These are phyloP conservation scores for Pyrenochaeta sp. DNA, from an alignment of 2,329 filamentous ascomycete genomes.

Conservation along the genomic window DNA sequence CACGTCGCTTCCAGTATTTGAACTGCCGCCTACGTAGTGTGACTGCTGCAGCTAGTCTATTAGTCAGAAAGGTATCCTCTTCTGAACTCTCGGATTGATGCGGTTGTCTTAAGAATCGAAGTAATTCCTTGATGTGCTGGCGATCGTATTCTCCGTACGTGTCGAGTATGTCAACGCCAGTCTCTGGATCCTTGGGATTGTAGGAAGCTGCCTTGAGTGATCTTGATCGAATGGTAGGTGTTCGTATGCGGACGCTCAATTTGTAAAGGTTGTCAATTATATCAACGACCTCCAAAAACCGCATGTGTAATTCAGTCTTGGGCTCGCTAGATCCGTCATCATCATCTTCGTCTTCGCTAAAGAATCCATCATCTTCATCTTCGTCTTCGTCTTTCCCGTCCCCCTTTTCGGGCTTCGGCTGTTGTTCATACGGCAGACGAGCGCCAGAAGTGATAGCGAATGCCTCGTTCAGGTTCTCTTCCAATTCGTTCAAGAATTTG, in stretches of 20 bases:
- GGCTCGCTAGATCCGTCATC: conserved; percentile 27
- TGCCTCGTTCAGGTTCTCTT: conserved; percentile 38
- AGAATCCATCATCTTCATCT: conserved; percentile 36
- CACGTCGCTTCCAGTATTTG: conserved; percentile 47
- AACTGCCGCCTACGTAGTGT: conserved; percentile 47
- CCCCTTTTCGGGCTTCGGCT: conserved; percentile 18
- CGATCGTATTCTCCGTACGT: conserved; percentile 42
- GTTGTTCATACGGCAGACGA: conserved; percentile 45
- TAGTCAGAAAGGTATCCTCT: conserved; percentile 30
- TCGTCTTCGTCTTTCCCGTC: conserved; percentile 28
- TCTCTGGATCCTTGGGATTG: conserved; percentile 44
- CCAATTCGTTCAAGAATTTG: conserved; percentile 43
- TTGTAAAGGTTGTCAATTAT: conserved; percentile 49
- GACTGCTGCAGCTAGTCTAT: conserved; percentile 37
- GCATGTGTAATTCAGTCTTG: conserved; percentile 42
- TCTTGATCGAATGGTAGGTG: conserved; percentile 41
- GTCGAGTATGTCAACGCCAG: conserved; percentile 42
- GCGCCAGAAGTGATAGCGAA: conserved; percentile 33
- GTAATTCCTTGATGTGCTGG: conserved; percentile 38
- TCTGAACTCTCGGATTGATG: conserved; percentile 9
- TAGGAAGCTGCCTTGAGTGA: conserved; percentile 47
- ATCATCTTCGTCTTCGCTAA: conserved; percentile 38
- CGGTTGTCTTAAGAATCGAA: conserved; percentile 29
- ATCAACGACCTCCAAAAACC: conserved; percentile 46
- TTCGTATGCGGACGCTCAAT: conserved; percentile 46